phyloP scores from a whole-genome alignment of 139 green algal species.

The Chlorella sorokiniana region DNA sequence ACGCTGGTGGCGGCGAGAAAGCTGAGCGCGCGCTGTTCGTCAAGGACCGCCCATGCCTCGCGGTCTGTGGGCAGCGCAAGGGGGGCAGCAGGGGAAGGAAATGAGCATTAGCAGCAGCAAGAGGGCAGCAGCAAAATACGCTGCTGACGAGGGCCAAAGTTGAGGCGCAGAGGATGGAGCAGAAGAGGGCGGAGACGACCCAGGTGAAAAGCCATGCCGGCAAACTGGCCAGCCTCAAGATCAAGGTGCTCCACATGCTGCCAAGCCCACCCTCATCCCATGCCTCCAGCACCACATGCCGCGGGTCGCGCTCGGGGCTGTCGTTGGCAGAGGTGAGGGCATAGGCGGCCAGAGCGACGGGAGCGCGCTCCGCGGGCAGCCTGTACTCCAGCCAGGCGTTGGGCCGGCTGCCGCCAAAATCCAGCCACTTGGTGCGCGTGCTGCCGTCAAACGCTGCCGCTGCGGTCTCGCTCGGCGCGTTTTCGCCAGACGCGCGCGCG shows the following conservation, averaged over 20 bases:
- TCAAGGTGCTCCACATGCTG: not conserved
- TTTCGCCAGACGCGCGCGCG: slow-evolving; percentile 51
- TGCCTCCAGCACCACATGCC: slow-evolving; percentile 64
- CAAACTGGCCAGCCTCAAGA: too few species aligned
- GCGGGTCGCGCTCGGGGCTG: slow-evolving; percentile 69
- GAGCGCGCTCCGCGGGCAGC: slow-evolving; percentile 29
- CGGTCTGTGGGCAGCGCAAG: not conserved
- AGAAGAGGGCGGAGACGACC: too few species aligned
- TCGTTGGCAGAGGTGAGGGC: slow-evolving; percentile 72
- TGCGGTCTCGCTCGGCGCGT: slow-evolving; percentile 36
- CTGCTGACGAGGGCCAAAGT: too few species aligned
- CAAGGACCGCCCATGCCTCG: slow-evolving; percentile 46
- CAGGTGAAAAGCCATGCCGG: too few species aligned
- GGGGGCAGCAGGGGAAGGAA: not conserved
- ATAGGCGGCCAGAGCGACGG: slow-evolving; percentile 48
- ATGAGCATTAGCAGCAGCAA: not conserved
- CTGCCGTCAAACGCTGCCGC: slow-evolving; percentile 42
- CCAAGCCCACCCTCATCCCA: slow-evolving; percentile 10
- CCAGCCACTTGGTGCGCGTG: slow-evolving; percentile 77
- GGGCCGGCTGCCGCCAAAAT: slow-evolving; percentile 67
- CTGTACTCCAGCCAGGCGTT: slow-evolving; percentile 73
- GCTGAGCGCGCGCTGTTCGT: slow-evolving; percentile 38
- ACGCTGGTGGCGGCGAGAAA: slow-evolving; percentile 57
- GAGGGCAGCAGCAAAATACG: not conserved
- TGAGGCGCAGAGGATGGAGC: too few species aligned